These are phyloP conservation scores for Leccinum fibrillosum DNA, from an alignment of 768 basidiomycete genomes.

Conservation along the genomic window DNA sequence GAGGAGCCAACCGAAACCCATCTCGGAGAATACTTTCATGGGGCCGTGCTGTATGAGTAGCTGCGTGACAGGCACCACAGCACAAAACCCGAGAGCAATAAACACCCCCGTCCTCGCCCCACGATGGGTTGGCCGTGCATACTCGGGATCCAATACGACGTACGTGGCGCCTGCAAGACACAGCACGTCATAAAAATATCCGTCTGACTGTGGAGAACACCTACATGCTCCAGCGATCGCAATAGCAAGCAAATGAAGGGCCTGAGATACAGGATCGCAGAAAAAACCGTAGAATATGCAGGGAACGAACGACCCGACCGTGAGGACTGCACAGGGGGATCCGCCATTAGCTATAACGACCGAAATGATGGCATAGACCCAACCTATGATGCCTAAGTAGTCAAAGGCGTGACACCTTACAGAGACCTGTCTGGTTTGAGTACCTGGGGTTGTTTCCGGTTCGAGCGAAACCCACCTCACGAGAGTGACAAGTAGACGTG, in stretches of 20 bases:
- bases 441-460: background rate
- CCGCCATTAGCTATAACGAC: background rate
- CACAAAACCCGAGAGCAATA: slow-evolving; percentile 70
- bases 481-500: slow-evolving; percentile 68
- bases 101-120: slow-evolving; percentile 77
- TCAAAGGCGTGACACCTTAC: slow-evolving; percentile 63
- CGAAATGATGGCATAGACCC: slow-evolving; percentile 13
- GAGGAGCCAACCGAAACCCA: slow-evolving; percentile 72
- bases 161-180: slow-evolving; percentile 54
- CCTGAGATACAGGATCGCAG: slow-evolving; percentile 53
- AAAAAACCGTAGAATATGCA: slow-evolving; percentile 77
- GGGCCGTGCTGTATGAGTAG: slow-evolving; percentile 57
- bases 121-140: slow-evolving; percentile 70
- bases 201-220: slow-evolving; percentile 21
- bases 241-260: slow-evolving; percentile 54
- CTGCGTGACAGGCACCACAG: slow-evolving; percentile 67
- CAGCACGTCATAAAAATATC: slow-evolving; percentile 2
- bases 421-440: slow-evolving; percentile 45
- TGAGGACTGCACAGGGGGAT: slow-evolving; percentile 44
- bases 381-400: slow-evolving; percentile 77
- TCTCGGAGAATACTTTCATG: slow-evolving; percentile 48
- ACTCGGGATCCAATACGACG: slow-evolving; percentile 76
- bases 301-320: slow-evolving; percentile 76
- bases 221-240: slow-evolving; percentile 55
- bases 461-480: slow-evolving; percentile 43